Base-by-base conservation (phyloP, 75 land plant genomes). In the Gnetum montanum region DNA sequence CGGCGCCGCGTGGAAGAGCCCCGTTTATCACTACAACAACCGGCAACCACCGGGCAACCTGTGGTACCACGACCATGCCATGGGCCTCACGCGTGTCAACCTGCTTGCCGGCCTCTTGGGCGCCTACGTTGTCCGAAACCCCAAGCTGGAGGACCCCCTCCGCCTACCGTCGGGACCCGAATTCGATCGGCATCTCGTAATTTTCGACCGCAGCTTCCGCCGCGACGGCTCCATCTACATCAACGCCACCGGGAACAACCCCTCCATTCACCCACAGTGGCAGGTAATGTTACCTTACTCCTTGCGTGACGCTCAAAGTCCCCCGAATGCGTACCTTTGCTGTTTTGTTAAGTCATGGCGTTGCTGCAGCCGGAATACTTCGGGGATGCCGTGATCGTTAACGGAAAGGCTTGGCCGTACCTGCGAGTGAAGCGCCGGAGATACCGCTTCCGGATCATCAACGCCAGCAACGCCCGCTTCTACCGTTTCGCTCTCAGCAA, bases 201-300 rank as follows among this genome's bases (percentile, higher is more conserved):
- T 87, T 34, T 70, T 67, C 58, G 92, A 87, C 31, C 62, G 81
- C 4, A 69, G 66, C 70, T 83, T 86, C 57, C 31, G 27, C 3
- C 10, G 25, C 1, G 69, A 86, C 49, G 91, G 91, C 4, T 72
- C 83, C 1, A 60, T 86, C 11, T 86, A 73, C 76, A 62, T 86
- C 64, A 73, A 79, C 49, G 13, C 66, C 24, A 77, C 67, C 0
- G 92, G 92, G 3, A 53, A 74, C 59, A 83, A 80, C 25, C 88
- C 92, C 8, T 16, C 31, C 26, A 83, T 87, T 10, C 92, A 87
- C 37, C 88, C 88, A 2, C 72, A 79, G 38, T 87, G 92, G 92
- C 69, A 71, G 34, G 71, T 64, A 15, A 18, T n/a, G n/a, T n/a
- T 20, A 57, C 23, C 23, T 40, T n/a, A n/a, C n/a, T n/a, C n/a